Percentiles rank a stretch among this genome's conserved stretches.
Conservation (phyloP, 1,284 basidiomycete genomes). For the Agroathelia rolfsii region DNA sequence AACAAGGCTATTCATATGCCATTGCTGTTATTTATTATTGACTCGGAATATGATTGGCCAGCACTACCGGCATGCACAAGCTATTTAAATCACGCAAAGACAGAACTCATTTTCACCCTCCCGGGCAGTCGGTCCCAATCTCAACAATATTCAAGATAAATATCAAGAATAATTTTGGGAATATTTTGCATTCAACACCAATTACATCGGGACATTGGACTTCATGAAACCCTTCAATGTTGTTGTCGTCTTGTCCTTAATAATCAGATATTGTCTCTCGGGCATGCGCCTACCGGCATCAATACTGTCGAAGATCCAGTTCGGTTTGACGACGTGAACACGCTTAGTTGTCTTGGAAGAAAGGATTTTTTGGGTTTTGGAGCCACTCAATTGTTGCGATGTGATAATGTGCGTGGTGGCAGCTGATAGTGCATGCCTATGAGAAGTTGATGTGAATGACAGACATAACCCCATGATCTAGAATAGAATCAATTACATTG, state of each 20-base stretch:
- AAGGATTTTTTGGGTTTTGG: constrained; percentile 54
- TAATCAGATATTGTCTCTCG: constrained; percentile 45
- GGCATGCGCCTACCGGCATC: constrained; percentile 40
- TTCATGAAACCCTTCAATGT: too few species aligned
- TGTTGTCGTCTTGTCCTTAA: constrained; percentile 28
- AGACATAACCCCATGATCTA: neutral
- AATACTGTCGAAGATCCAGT: constrained; percentile 64
- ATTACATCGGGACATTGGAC: neutral
- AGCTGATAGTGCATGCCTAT: constrained; percentile 31
- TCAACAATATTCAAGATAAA: too few species aligned
- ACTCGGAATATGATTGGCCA: too few species aligned
- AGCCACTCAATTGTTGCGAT: constrained; percentile 53
- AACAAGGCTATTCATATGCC: too few species aligned
- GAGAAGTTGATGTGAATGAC: neutral
- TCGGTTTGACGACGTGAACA: constrained; percentile 53
- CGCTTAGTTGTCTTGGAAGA: constrained; percentile 34
- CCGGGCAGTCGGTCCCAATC: too few species aligned
- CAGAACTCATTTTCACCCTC: too few species aligned
- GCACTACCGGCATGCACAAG: too few species aligned
- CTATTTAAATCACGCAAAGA: too few species aligned
- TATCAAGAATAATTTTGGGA: too few species aligned
- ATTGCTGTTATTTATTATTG: too few species aligned
- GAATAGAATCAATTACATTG: constrained; percentile 31
- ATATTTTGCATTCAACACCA: too few species aligned
- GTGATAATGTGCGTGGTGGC: constrained; percentile 65